Conservation (phyloP, 129 eudicot species). For the Artemisia tridentata region DNA sequence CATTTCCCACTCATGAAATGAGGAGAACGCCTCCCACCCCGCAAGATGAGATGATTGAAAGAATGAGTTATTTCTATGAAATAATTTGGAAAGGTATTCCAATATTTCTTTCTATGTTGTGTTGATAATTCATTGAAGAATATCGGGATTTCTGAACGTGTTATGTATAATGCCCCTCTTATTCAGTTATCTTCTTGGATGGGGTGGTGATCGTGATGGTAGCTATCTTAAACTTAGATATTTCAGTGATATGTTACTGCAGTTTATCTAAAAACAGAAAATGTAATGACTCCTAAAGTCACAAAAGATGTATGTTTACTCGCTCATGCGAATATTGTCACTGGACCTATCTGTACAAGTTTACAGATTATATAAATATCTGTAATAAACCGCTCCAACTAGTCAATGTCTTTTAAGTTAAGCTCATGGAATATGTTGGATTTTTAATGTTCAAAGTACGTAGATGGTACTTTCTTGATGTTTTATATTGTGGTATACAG, state of each 20-base stretch:
- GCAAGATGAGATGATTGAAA: slow-evolving; percentile 98
- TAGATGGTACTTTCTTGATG: too few species aligned
- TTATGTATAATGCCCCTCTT: slow-evolving; percentile 96
- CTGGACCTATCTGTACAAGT: too few species aligned
- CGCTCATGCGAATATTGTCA: slow-evolving; percentile 29
- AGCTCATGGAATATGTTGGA: too few species aligned
- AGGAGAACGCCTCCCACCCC: slow-evolving; percentile 90
- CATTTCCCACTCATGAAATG: slow-evolving; percentile 94
- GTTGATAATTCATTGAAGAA: slow-evolving; percentile 95
- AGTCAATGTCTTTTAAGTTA: too few species aligned
- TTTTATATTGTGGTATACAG: slow-evolving; percentile 44
- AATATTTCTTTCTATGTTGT: slow-evolving; percentile 66
- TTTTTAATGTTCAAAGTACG: too few species aligned
- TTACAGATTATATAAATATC: too few species aligned
- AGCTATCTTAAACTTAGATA: background rate
- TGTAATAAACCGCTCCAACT: too few species aligned
- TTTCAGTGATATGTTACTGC: too few species aligned
- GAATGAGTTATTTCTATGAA: slow-evolving; percentile 99
- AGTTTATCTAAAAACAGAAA: too few species aligned
- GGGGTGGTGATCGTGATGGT: slow-evolving; percentile 99
- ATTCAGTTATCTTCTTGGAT: slow-evolving; percentile 99
- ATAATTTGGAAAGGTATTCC: slow-evolving; percentile 99
- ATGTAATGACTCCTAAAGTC: slow-evolving; percentile 72
- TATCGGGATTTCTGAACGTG: slow-evolving; percentile 87
- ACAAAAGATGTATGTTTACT: slow-evolving; percentile 95